Conservation (phyloP, 2,329 filamentous ascomycete species). For the Penicillium fuscoglaucum region DNA sequence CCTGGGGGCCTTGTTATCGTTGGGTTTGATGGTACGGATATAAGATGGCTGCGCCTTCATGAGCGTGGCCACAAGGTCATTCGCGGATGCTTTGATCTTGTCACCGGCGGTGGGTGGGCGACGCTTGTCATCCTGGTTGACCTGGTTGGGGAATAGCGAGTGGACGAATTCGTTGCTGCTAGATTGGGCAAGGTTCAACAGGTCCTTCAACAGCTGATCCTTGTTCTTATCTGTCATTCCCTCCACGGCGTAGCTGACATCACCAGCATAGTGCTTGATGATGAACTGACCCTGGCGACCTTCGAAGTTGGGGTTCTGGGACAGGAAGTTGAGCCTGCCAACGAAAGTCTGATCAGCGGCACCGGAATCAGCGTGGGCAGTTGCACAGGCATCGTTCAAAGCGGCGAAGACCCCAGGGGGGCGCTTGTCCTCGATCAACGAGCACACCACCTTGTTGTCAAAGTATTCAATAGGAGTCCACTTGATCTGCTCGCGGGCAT, state of each 20-base stretch:
- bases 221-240: constrained; percentile 99
- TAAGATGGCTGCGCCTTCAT: constrained; percentile 98
- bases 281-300: constrained; percentile 94
- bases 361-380: constrained; percentile 91
- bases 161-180: constrained; percentile 87
- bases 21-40: constrained; percentile 98
- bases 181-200: constrained; percentile 80
- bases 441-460: constrained; percentile 98
- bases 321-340: constrained; percentile 85
- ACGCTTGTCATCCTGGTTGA: constrained; percentile 93
- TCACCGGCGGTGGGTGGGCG: constrained; percentile 93
- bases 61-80: constrained; percentile 87
- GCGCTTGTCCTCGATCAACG: constrained; percentile 87
- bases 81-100: constrained; percentile 92
- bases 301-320: constrained; percentile 82
- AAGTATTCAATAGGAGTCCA: constrained; percentile 99
- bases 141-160: constrained; percentile 83
- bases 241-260: constrained; percentile 90
- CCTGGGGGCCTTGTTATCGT: constrained; percentile 94
- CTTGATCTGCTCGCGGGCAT: constrained; percentile 90
- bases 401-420: constrained; percentile 93
- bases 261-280: constrained; percentile 97
- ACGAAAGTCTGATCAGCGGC: constrained; percentile 96
- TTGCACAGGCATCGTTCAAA: constrained; percentile 96
- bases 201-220: constrained; percentile 90